Base-by-base conservation (phyloP, 768 basidiomycete species). In the Pulveroboletus frians region DNA sequence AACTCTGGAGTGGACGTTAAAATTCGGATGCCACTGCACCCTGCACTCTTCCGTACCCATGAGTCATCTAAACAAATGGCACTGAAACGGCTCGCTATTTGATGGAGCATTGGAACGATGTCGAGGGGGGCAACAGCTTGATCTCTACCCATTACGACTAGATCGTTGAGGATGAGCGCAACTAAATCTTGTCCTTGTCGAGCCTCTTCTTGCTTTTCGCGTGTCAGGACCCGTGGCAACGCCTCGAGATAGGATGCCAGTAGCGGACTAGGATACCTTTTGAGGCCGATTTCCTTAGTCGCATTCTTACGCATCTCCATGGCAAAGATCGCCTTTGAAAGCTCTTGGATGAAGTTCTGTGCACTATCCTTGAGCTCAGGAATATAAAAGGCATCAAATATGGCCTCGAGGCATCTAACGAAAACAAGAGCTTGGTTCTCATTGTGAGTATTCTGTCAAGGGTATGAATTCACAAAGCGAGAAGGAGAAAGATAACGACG, bases 21-120 rank as follows among this genome's bases (percentile, higher is more conserved):
- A 45, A 94, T 81, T 51, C 78, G 80, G 63, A 98, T 86, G 3
- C 92, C 95, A 40, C 71, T 75, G 57, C 89, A 92, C 11, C 92
- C 96, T 9, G 94, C 95, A 59, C 83, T 84, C 68, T 97, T 96
- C 47, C 82, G 77, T 3, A 76, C 77, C 94, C 94, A 96, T 0
- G 88, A 77, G 59, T 93, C 92, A 49, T 96, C 94, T 47, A 93
- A 78, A 62, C 94, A 96, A 21, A 96, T 74, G 3, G 87, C 82
- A 38, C 80, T 83, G 69, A 97, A 89, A 14, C 90, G 83, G 52
- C 80, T 81, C 6, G 88, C 84, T 38, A 98, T 75, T 55, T 92
- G 85, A 60, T 92, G 86, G 42, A 97, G 69, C 31, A 91, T 79
- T 7, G 75, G 72, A 43, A 83, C 71, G 37, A 87, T 71, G 52